phyloP scores from a whole-genome alignment of 176 grass and related monocot genomes.

The Aegilops bicornis region DNA sequence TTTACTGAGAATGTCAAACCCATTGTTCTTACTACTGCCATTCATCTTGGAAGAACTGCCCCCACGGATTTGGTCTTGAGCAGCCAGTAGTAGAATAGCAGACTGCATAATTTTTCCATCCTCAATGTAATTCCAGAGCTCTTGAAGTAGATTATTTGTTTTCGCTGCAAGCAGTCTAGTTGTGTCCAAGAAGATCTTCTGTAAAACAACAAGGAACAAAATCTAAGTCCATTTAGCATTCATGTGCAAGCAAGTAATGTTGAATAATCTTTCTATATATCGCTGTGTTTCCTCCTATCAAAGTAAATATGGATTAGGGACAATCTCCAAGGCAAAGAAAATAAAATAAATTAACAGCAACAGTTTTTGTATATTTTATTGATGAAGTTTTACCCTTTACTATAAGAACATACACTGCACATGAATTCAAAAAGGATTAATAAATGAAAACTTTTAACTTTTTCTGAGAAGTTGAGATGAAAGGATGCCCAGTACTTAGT shows the following conservation, averaged over 20 bases:
- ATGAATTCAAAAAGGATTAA: background rate
- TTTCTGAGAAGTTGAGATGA: background rate
- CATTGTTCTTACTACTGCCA: background rate
- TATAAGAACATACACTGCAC: background rate
- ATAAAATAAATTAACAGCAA: background rate
- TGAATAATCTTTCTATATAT: background rate
- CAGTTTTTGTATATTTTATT: background rate
- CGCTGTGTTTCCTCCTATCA: background rate
- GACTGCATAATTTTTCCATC: background rate
- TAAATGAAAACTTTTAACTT: background rate
- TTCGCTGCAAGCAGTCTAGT: background rate
- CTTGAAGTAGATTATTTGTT: background rate
- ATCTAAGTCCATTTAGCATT: background rate
- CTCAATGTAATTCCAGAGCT: constrained; percentile 1
- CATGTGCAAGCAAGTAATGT: background rate
- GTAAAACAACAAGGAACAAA: background rate
- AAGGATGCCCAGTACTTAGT: background rate
- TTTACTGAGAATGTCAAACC: background rate
- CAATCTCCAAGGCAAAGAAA: background rate
- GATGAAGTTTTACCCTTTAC: background rate
- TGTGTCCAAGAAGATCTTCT: constrained; percentile 8
- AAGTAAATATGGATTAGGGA: background rate
- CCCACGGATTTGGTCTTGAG: background rate
- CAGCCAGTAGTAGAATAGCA: background rate
- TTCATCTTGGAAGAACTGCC: background rate